Evolutionary conservation across 225 moss, liverwort and hornwort genomes (phyloP).

Genomic region (Rhytidiadelphus loreus): DNA sequence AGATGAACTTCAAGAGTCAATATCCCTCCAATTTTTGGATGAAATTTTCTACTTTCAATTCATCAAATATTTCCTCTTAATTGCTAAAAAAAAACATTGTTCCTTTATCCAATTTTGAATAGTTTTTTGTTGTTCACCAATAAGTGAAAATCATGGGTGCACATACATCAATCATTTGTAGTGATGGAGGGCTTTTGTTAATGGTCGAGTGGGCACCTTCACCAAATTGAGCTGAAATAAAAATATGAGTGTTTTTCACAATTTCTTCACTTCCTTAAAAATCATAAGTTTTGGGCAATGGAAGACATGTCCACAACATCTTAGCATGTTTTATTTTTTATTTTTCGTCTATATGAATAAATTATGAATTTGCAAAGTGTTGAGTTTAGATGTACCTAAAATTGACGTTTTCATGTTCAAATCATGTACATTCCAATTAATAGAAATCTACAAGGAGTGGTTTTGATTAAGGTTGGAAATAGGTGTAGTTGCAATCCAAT

Average conservation of each 20-base stretch:
- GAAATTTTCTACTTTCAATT: neutral
- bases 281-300: neutral
- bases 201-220: neutral
- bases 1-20: neutral
- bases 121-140: neutral
- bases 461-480: neutral
- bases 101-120: neutral
- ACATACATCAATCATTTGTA: neutral
- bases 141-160: neutral
- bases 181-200: neutral
- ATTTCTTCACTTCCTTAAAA: no score
- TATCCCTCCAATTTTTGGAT: neutral
- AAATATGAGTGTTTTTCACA: neutral
- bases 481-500: no score
- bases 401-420: neutral
- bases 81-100: neutral
- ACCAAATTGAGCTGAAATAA: neutral
- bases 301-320: neutral
- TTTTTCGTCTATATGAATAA: no score
- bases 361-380: neutral
- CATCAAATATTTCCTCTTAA: neutral
- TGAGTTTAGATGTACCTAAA: neutral
- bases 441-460: neutral
- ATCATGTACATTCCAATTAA: neutral
- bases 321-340: neutral